Evolutionary conservation across 148 eudicot genomes (phyloP).

Genomic region (Agrostemma githago): DNA sequence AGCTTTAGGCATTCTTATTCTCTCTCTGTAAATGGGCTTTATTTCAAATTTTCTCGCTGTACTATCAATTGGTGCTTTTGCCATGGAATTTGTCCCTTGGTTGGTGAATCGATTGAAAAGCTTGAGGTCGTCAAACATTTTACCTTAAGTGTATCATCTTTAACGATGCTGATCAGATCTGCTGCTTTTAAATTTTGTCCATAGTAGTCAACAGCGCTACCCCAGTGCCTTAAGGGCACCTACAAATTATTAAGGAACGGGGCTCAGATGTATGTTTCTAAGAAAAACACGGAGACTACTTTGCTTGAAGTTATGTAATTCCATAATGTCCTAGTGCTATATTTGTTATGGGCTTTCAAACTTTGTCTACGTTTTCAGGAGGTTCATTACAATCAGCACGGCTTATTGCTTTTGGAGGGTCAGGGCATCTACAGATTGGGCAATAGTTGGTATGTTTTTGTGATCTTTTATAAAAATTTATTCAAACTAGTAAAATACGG

Average conservation of each 20-base stretch:
- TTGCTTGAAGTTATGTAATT: not conserved
- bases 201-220: not conserved
- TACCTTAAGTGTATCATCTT: not conserved
- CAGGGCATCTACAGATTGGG: slow-evolving; percentile 93
- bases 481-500: no score
- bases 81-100: slow-evolving; percentile 1
- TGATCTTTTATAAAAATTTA: not conserved
- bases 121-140: not conserved
- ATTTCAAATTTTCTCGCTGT: not conserved
- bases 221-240: no score
- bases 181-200: not conserved
- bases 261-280: not conserved
- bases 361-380: slow-evolving; percentile 44
- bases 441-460: slow-evolving; percentile 68
- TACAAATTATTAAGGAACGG: no score
- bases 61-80: not conserved
- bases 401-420: slow-evolving; percentile 85
- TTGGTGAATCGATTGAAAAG: not conserved
- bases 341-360: not conserved
- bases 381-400: slow-evolving; percentile 97
- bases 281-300: not conserved
- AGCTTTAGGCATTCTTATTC: slow-evolving; percentile 7
- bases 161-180: not conserved
- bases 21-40: not conserved
- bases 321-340: slow-evolving; percentile 7